A percentile compares a stretch with the other conserved stretches of the same genome.
Evolutionary conservation across 2,329 filamentous ascomycete species (phyloP).

Genomic region (Escovopsis sp.): DNA sequence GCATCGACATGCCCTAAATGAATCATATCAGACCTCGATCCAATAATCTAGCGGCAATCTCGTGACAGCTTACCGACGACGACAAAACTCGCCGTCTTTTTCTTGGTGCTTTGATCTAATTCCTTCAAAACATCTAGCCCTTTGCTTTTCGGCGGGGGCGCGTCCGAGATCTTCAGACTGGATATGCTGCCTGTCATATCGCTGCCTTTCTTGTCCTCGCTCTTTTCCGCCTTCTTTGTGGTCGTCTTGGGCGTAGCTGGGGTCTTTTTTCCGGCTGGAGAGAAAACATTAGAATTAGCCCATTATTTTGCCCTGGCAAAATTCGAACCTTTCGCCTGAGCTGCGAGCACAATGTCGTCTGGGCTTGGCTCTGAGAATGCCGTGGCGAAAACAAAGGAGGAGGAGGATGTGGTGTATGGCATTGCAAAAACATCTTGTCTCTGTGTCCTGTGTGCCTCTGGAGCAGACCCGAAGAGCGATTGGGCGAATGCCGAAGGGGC

Average conservation of each 20-base stretch:
- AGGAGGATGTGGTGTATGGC: slow-evolving; percentile 35
- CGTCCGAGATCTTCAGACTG: slow-evolving; percentile 31
- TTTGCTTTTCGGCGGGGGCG: slow-evolving; percentile 51
- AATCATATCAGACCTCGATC: slow-evolving; percentile 6
- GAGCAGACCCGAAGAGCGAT: slow-evolving; percentile 33
- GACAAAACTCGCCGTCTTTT: slow-evolving; percentile 78
- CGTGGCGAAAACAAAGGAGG: slow-evolving; percentile 30
- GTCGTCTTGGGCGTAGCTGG: slow-evolving; percentile 20
- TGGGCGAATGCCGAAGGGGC: slow-evolving; percentile 42
- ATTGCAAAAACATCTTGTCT: slow-evolving; percentile 24
- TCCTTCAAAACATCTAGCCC: slow-evolving; percentile 75
- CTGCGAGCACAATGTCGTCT: slow-evolving; percentile 75
- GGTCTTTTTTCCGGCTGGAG: slow-evolving; percentile 38
- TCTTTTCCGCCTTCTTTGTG: slow-evolving; percentile 24
- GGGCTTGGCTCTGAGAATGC: slow-evolving; percentile 78
- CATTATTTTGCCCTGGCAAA: slow-evolving; percentile 34
- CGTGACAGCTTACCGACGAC: slow-evolving; percentile 56
- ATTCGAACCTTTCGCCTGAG: slow-evolving; percentile 78
- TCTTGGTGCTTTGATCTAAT: slow-evolving; percentile 58
- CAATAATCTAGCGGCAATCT: too few species aligned
- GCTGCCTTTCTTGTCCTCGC: slow-evolving; percentile 14
- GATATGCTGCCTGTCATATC: slow-evolving; percentile 18
- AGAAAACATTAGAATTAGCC: slow-evolving; percentile 35
- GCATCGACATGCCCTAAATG: slow-evolving; percentile 79
- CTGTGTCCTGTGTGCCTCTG: slow-evolving; percentile 13